Evolutionary conservation across 2,329 filamentous ascomycete species (phyloP), one percentile per base, ranked within the genome.

Genomic region (Didymellaceae sp.): DNA sequence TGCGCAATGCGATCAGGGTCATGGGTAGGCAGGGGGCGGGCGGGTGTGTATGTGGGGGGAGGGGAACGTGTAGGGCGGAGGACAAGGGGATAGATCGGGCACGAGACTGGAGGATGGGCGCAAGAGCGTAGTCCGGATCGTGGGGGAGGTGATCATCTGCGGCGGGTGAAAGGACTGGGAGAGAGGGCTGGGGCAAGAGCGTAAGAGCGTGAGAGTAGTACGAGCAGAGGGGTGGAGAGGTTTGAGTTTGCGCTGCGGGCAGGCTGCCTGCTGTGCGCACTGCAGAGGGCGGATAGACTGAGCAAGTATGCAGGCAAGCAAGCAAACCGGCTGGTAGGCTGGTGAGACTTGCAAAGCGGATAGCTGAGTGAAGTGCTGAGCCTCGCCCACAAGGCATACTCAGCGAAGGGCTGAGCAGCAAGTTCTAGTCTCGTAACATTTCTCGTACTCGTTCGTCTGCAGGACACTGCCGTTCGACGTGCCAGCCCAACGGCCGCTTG

Each of bases 1-100:
- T 48, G 38, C 38, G 25, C 9, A 24, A 37, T 42, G 45, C 38
- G 32, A 28, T 37, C 43, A 26, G 24, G 43, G 43, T 45, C 43
- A 45, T 45, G 33, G 43, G 43, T 18, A 45, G 24, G 33, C 16
- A 17, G 28, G 13, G 38, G 24, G 33, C 16, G 24, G 28, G 13
- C 14, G 7, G 20, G 7, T 10, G 9, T 8, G 13, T 8, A 16
- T 39, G 44, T 21, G n/a, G 21, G 32, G n/a, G 25, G 46, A n/a
- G n/a, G n/a, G n/a, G n/a, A n/a, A n/a, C n/a, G n/a, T n/a, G n/a
- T n/a, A n/a, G n/a, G n/a, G n/a, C n/a, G n/a, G 22, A 38, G 40
- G 22, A 39, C 35, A 32, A 7, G 16, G 16, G 31, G 22, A 22
- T n/a, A 34, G 33, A 20, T 14, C n/a, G 18, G 22, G 46, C 46